Base-by-base conservation (phyloP, 257 asterid genomes). In the Buddleja alternifolia region DNA sequence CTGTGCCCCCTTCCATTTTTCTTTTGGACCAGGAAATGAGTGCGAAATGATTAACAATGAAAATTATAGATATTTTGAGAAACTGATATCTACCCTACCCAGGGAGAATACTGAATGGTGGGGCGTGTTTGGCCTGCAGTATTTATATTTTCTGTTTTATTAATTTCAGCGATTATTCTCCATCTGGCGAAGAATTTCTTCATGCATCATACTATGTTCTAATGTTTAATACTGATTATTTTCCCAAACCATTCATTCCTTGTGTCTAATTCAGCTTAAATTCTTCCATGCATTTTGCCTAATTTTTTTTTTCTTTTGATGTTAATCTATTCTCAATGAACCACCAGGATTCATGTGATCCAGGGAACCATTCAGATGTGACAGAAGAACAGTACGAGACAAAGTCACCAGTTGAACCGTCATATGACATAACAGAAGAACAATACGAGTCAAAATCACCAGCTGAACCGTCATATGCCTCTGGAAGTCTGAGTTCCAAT, bases 331-430 rank as follows among this genome's bases (percentile, higher is more conserved):
- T 46, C 63, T 67, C 72, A 34, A 39, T 63, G 60, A 29, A 57
- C 60, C 23, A 51, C 69, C 86, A 90, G 99, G 96, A 93, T 70
- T 83, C 90, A 0, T 76, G 77, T 59, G 95, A 93, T 73, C 92
- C 79, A 14, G 97, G 86, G 55, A 85, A 73, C 81, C 86, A 87
- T 71, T 94, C 95, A n/a, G 93, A 88, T 42, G 85, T 87, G 55
- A 89, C 97, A 37, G 99, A 88, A 70, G 96, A 85, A 78, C 79
- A 71, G 74, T 84, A 81, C 25, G 91, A 81, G 63, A 65, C 71
- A 50, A 84, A 80, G 82, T 76, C 83, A 56, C 73, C 34, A 29
- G 34, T 86, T 4, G 73, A 66, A 60, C 81, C 47, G 44, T 60
- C 83, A n/a, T 12, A 17, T 36, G 64, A 88, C 39, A 84, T 87